Evolutionary conservation across 192 early-diverging fungal species (phyloP).

Genomic region (Entomortierella lignicola): DNA sequence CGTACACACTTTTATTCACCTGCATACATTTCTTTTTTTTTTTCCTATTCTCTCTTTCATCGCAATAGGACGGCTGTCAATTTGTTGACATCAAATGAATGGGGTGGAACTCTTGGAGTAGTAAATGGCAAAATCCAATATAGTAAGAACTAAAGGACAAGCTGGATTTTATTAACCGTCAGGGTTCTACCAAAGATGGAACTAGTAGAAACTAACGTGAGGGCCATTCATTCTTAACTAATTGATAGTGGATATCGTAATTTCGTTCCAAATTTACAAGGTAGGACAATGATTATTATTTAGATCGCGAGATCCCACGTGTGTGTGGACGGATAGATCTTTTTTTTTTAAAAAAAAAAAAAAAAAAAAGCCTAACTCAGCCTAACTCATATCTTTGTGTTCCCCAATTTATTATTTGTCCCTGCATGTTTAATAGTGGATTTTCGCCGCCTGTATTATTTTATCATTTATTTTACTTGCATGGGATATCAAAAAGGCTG

Average conservation of each 20-base stretch:
- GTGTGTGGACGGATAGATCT: too few species aligned
- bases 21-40: not conserved
- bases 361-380: too few species aligned
- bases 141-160: conserved; percentile 1
- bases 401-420: too few species aligned
- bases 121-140: conserved; percentile 5
- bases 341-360: too few species aligned
- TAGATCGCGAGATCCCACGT: too few species aligned
- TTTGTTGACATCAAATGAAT: conserved; percentile 28
- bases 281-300: too few species aligned
- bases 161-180: too few species aligned
- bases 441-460: conserved; percentile 72
- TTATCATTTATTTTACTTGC: conserved; percentile 79
- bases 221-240: too few species aligned
- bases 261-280: conserved; percentile 43
- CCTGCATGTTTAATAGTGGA: conserved; percentile 56
- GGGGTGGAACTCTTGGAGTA: conserved; percentile 24
- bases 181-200: too few species aligned
- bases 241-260: conserved; percentile 6
- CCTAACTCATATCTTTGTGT: too few species aligned
- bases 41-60: not conserved
- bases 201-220: too few species aligned
- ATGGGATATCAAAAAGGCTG: conserved; percentile 79
- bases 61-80: conserved; percentile 47
- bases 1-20: too few species aligned